Evolutionary conservation across 305 asterid species (phyloP).

Genomic region (Vinca major): DNA sequence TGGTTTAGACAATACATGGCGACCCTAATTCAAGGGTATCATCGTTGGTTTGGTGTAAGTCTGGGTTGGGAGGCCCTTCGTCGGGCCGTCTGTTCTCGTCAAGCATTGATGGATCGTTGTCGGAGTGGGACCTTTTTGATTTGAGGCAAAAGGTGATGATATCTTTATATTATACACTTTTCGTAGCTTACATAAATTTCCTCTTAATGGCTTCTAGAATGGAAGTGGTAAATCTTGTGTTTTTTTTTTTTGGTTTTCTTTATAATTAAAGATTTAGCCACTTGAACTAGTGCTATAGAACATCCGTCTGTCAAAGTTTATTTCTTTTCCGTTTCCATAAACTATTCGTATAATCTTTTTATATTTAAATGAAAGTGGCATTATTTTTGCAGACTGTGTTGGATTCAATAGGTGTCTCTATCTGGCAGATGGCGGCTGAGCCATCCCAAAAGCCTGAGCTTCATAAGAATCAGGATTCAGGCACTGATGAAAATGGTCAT

Average conservation of each 20-base stretch:
- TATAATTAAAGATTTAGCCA: neutral
- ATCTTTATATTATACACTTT: neutral
- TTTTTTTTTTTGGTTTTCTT: neutral
- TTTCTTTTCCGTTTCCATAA: neutral
- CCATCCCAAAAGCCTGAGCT: constrained; percentile 30
- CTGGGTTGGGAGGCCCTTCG: constrained; percentile 41
- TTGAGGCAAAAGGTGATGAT: constrained; percentile 64
- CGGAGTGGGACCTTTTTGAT: constrained; percentile 82
- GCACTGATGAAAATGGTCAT: constrained; percentile 43
- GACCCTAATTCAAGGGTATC: constrained; percentile 71
- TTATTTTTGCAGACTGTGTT: constrained; percentile 52
- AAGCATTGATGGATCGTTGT: constrained; percentile 81
- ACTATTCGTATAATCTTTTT: neutral
- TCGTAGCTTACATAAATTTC: neutral
- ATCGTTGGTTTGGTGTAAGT: constrained; percentile 83
- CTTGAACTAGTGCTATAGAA: too few species aligned
- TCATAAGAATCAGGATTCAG: constrained; percentile 19
- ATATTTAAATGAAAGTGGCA: too few species aligned
- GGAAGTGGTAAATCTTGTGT: neutral
- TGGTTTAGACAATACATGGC: constrained; percentile 73
- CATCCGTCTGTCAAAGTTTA: neutral
- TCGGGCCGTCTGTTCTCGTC: constrained; percentile 65
- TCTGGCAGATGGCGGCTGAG: constrained; percentile 90
- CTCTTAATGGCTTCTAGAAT: neutral
- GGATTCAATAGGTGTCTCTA: constrained; percentile 64